Conservation (phyloP, 176 grass and related monocot genomes). For the Poa pratensis region DNA sequence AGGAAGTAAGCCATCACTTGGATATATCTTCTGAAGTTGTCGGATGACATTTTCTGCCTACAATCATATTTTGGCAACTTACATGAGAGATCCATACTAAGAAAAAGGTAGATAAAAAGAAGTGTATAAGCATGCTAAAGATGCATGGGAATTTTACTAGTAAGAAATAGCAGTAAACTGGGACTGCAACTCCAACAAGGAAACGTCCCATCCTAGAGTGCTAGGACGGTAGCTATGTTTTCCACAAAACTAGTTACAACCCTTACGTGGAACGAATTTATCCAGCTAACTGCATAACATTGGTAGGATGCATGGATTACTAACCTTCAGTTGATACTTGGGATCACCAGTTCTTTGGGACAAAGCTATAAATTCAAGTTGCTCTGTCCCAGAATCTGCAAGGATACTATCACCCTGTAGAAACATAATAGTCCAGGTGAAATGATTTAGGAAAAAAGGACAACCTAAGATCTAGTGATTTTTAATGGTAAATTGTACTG, state of each 20-base stretch:
- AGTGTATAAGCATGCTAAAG: constrained; percentile 3
- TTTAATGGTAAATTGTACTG: not conserved
- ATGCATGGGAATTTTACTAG: not conserved
- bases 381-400: constrained; percentile 96
- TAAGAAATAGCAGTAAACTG: constrained; percentile 2
- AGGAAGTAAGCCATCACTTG: constrained; percentile 94
- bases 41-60: constrained; percentile 89
- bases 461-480: not conserved
- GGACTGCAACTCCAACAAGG: not conserved
- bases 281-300: constrained; percentile 42
- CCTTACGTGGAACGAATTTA: not conserved
- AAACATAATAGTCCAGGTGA: constrained; percentile 35
- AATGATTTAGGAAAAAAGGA: not conserved
- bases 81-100: constrained; percentile 31
- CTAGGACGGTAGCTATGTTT: constrained; percentile 5
- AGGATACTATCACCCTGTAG: constrained; percentile 88
- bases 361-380: constrained; percentile 98
- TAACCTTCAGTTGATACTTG: constrained; percentile 93
- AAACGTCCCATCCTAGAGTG: not conserved
- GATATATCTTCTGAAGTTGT: constrained; percentile 97
- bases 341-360: constrained; percentile 92
- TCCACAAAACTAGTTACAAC: constrained; percentile 5
- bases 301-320: constrained; percentile 15
- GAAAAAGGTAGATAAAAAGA: constrained; percentile 4
- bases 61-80: constrained; percentile 34